phyloP scores from a whole-genome alignment of 1,284 basidiomycete species.

The Ustilago trichophora region DNA sequence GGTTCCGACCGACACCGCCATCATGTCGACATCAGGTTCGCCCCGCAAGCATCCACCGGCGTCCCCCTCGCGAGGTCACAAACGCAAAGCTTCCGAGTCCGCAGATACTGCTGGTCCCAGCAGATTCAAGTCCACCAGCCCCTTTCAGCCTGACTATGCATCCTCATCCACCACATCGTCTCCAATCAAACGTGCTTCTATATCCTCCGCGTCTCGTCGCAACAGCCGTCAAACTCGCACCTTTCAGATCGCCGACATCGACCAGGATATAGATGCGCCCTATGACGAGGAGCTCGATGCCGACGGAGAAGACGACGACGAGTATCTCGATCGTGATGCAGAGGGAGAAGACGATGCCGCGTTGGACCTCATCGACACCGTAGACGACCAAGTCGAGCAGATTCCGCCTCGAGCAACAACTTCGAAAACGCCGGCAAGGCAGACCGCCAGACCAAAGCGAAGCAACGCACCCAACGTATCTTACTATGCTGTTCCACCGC shows the following conservation, averaged over 20 bases:
- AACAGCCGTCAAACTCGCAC: conserved; percentile 18
- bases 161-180: conserved; percentile 12
- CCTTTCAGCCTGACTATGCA: conserved; percentile 3
- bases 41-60: conserved; percentile 9
- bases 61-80: conserved; percentile 9
- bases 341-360: conserved; percentile 3
- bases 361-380: too few species aligned
- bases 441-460: conserved; percentile 15
- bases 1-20: too few species aligned
- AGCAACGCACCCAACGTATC: conserved; percentile 10
- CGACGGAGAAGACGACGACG: conserved; percentile 28
- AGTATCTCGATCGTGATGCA: conserved; percentile 14
- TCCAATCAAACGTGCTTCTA: conserved; percentile 3
- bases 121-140: conserved; percentile 3
- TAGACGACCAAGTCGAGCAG: not conserved
- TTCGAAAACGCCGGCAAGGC: conserved; percentile 10
- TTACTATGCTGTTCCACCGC: conserved; percentile 11
- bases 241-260: conserved; percentile 15
- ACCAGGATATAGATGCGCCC: conserved; percentile 13
- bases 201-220: conserved; percentile 9
- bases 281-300: conserved; percentile 34
- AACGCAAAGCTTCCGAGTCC: conserved; percentile 13
- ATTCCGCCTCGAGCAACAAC: not conserved
- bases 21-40: conserved; percentile 15
- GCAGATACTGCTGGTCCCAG: not conserved